A percentile compares a stretch with the other conserved stretches of the same genome.
Conservation (phyloP, 1,284 basidiomycete species). For the Retiboletus flavoniger region DNA sequence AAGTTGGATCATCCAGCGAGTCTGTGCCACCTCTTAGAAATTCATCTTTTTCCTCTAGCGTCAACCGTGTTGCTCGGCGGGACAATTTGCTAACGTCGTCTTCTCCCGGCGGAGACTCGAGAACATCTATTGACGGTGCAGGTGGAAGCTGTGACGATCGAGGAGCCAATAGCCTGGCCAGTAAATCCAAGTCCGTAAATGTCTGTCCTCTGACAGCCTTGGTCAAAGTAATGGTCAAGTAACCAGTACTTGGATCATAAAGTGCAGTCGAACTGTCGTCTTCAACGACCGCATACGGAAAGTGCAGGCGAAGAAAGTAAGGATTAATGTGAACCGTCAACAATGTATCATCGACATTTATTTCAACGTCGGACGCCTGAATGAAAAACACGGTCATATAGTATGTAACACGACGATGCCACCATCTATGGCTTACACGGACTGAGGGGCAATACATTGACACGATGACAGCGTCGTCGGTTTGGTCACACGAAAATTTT, state of each 20-base stretch:
- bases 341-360: constrained; percentile 67
- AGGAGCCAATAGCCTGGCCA: constrained; percentile 73
- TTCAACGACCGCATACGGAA: constrained; percentile 60
- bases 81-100: constrained; percentile 45
- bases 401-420: constrained; percentile 10
- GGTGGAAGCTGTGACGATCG: constrained; percentile 40
- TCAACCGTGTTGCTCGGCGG: constrained; percentile 39
- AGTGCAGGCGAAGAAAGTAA: constrained; percentile 76
- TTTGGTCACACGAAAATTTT: constrained; percentile 72
- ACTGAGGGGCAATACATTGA: constrained; percentile 74
- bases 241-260: constrained; percentile 72
- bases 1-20: background rate
- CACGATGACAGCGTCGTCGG: constrained; percentile 55
- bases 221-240: constrained; percentile 66
- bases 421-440: constrained; percentile 51
- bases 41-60: constrained; percentile 52
- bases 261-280: constrained; percentile 68
- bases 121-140: constrained; percentile 62
- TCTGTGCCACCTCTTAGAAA: constrained; percentile 53
- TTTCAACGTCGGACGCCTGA: constrained; percentile 77
- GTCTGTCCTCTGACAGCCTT: constrained; percentile 63
- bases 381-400: constrained; percentile 17
- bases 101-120: constrained; percentile 33
- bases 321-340: constrained; percentile 77
- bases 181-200: constrained; percentile 73